Evolutionary conservation across 148 eudicot species (phyloP).

Genomic region (Selenicereus undatus): DNA sequence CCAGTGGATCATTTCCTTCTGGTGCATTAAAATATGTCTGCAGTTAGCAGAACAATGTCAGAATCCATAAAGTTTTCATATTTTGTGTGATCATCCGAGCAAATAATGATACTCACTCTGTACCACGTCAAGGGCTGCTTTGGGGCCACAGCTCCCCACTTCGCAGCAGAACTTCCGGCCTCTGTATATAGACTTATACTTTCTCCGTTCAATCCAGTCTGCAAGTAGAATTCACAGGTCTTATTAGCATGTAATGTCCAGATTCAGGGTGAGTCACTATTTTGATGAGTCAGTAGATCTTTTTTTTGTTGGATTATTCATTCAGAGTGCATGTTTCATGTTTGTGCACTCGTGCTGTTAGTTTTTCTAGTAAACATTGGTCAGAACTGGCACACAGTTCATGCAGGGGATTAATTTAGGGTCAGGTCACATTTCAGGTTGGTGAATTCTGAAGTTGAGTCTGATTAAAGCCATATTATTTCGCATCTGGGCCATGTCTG

Average conservation of each 20-base stretch:
- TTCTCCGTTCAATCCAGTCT: slow-evolving; percentile 88
- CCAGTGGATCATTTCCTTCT: slow-evolving; percentile 63
- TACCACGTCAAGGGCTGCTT: slow-evolving; percentile 67
- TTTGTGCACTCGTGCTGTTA: no score
- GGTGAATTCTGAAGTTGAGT: not conserved
- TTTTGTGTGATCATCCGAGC: not conserved
- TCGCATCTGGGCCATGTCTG: no score
- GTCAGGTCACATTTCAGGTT: not conserved
- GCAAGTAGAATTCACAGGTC: slow-evolving; percentile 7
- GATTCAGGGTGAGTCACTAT: not conserved
- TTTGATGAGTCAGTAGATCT: no score
- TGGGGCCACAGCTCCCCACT: slow-evolving; percentile 54
- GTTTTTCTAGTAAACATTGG: no score
- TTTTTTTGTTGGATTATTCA: no score
- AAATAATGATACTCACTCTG: slow-evolving; percentile 43
- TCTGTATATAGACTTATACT: slow-evolving; percentile 39
- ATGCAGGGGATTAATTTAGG: not conserved
- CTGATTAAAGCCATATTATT: no score
- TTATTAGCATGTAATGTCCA: not conserved
- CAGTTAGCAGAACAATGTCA: slow-evolving; percentile 3
- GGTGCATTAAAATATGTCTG: slow-evolving; percentile 72
- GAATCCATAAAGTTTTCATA: not conserved
- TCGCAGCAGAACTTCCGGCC: slow-evolving; percentile 64
- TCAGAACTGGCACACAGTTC: no score
- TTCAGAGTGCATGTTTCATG: no score